Base-by-base conservation (phyloP, 202 grass and related monocot species). In the Panicum hallii region DNA sequence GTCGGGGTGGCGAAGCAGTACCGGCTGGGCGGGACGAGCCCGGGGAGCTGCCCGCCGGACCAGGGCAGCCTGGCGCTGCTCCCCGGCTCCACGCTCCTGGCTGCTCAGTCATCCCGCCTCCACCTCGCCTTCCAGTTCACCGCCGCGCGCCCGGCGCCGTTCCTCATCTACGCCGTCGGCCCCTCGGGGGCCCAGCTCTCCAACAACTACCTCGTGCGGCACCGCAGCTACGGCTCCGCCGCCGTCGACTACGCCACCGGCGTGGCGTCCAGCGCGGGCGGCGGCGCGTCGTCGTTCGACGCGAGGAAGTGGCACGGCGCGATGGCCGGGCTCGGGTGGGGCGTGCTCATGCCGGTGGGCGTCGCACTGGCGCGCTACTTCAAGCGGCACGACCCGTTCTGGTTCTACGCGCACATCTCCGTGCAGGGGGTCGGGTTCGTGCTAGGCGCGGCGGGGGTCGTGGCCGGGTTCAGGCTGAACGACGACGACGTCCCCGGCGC, bases 331-430 rank as follows among this genome's bases (percentile, higher is more conserved):
- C 44, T 95, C 15, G 93, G 90, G 6, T 92, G 93, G 90, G 90
- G 88, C 15, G 70, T 92, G 36, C 71, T 92, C 45, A 86, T 92
- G 90, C 93, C 93, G 7, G 48, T 83, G 12, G 93, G 93, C n/a
- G 55, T 92, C 57, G 65, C 76, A 26, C 71, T 90, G 79, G 93
- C 90, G 60, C 82, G 93, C 36, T 95, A 90, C 72, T 95, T 95
- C 70, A 90, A 79, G 82, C 75, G 79, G 9, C 84, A 54, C 52
- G 90, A 95, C 64, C 93, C 90, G 2, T 79, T 90, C 79, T 95
- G 93, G 93, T 92, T 95, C 90, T 88, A 92, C 86, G 90, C 93
- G 17, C 93, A 95, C 83, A 67, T 90, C 82, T 90, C 90, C 15
- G 87, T 95, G 42, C 93, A 95, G 79, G 90, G 87, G 3, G n/a